Evolutionary conservation across 805 yeast species (phyloP).

Genomic region (Blastobotrys peoriensis): DNA sequence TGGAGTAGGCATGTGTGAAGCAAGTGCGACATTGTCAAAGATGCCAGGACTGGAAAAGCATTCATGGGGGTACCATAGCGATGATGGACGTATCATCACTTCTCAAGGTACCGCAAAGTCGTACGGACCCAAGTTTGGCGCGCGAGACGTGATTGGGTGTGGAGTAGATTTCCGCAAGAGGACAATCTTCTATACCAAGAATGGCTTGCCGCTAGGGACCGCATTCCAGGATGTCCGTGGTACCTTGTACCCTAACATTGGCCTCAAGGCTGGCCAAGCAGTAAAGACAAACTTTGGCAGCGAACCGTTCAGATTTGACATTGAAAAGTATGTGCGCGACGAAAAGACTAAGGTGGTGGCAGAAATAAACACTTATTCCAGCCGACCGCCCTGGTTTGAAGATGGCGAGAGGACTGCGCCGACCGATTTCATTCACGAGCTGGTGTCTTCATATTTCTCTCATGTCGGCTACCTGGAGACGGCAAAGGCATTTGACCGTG

Average conservation of each 20-base stretch:
- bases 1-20: constrained; percentile 41
- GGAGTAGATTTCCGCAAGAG: constrained; percentile 67
- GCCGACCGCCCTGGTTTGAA: background rate
- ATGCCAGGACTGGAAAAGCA: constrained; percentile 44
- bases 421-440: constrained; percentile 29
- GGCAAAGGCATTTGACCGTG: constrained; percentile 46
- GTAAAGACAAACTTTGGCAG: constrained; percentile 48
- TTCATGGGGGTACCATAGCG: constrained; percentile 51
- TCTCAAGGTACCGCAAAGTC: constrained; percentile 36
- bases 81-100: constrained; percentile 40
- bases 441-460: constrained; percentile 46
- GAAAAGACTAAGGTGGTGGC: constrained; percentile 35
- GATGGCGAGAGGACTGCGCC: no score
- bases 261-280: constrained; percentile 38
- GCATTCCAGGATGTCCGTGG: constrained; percentile 45
- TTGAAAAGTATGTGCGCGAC: constrained; percentile 44
- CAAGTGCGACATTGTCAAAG: constrained; percentile 29
- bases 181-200: constrained; percentile 69
- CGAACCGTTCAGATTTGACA: constrained; percentile 53
- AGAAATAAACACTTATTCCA: constrained; percentile 9
- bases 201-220: constrained; percentile 60
- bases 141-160: constrained; percentile 70
- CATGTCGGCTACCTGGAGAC: constrained; percentile 54
- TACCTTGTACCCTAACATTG: constrained; percentile 44
- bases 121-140: constrained; percentile 43